Conservation (phyloP, 139 green algal species). For the Closterium sp. region DNA sequence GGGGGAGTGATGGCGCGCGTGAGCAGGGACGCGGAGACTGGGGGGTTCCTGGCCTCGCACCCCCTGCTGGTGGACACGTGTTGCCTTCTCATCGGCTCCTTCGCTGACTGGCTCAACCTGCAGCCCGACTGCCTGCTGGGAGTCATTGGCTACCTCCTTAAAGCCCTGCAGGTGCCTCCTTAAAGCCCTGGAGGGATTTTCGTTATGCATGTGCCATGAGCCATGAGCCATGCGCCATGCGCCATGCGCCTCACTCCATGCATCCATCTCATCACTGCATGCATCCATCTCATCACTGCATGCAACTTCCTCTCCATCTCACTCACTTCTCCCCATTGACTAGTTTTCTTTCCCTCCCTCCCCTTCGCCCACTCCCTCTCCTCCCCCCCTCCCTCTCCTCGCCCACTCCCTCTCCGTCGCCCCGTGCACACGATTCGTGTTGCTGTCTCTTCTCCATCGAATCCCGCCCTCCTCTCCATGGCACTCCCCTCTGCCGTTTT, state of each 20-base stretch:
- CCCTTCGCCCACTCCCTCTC: neutral
- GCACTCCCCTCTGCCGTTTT: too few species aligned
- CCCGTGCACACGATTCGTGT: too few species aligned
- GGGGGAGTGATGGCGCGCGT: neutral
- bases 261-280: too few species aligned
- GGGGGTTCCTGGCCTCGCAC: conserved; percentile 21
- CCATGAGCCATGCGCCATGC: too few species aligned
- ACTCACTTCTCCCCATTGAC: neutral
- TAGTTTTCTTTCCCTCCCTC: neutral
- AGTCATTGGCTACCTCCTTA: conserved; percentile 27
- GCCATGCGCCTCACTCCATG: too few species aligned
- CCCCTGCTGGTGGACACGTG: conserved; percentile 32
- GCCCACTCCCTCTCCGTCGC: too few species aligned
- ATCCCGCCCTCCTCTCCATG: too few species aligned
- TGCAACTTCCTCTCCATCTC: neutral
- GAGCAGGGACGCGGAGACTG: neutral
- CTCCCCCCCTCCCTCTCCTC: neutral
- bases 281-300: too few species aligned
- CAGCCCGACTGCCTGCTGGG: conserved; percentile 19
- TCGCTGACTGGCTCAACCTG: conserved; percentile 64
- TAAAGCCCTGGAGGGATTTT: neutral
- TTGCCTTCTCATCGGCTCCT: conserved; percentile 55
- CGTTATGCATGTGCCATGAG: too few species aligned
- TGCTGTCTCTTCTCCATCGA: too few species aligned
- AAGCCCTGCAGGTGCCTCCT: conserved; percentile 27